These are phyloP conservation scores for Immersiella caudata DNA, from an alignment of 495 filamentous ascomycete species.

Conservation along the genomic window DNA sequence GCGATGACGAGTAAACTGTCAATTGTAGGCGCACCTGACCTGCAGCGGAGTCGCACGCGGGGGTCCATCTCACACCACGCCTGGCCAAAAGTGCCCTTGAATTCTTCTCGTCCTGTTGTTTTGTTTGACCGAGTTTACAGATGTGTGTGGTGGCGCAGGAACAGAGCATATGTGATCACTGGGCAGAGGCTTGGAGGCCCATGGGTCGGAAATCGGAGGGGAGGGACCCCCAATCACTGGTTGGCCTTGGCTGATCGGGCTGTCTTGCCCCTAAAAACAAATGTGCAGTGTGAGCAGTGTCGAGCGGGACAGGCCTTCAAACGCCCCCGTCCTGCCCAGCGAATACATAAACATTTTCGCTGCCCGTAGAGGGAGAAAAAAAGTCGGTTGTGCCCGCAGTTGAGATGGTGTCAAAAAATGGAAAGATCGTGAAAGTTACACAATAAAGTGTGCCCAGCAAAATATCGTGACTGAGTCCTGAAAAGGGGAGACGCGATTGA, in stretches of 20 bases:
- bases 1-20: slow-evolving; percentile 41
- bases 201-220: slow-evolving; percentile 12
- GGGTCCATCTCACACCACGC: background rate
- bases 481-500: background rate
- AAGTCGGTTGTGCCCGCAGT: background rate
- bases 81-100: background rate
- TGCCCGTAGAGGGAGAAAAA: background rate
- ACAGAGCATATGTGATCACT: background rate
- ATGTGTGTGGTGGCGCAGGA: background rate
- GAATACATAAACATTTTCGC: background rate
- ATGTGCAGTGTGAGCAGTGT: slow-evolving; percentile 4
- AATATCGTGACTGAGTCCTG: background rate
- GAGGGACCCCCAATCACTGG: slow-evolving; percentile 13
- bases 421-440: background rate
- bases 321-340: background rate
- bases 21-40: slow-evolving; percentile 2
- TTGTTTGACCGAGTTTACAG: background rate
- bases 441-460: background rate
- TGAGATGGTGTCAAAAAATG: background rate
- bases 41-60: slow-evolving; percentile 7
- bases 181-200: background rate
- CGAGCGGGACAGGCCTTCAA: background rate
- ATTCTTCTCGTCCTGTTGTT: background rate
- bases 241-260: slow-evolving; percentile 28
- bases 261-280: slow-evolving; percentile 25